Evolutionary conservation across 306 rosid species (phyloP), one percentile per base, ranked within the genome.

Genomic region (Casuarina cunninghamiana): DNA sequence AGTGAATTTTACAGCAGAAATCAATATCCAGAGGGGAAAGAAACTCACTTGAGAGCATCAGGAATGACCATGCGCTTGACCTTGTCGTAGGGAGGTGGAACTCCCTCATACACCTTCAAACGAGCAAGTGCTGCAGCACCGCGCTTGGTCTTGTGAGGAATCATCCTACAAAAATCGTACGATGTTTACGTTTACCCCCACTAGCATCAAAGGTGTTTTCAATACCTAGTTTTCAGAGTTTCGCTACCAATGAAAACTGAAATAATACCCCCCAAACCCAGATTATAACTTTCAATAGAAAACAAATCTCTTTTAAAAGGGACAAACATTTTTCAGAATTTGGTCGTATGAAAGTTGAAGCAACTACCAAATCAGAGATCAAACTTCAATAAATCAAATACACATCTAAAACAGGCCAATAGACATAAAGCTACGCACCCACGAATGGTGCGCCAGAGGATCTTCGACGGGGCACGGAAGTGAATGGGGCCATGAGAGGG

Each of bases 401-500:
- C 17, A 69, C 61, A 4, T 26, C 16, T 5, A 66, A 6, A 51
- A 77, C 11, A 38, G 8, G 19, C n/a, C 3, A 0, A 42, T n/a
- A 53, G 15, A n/a, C 1, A 60, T 3, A 57, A 2, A n/a, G 13
- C 13, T 37, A 78, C 81, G 32, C 43, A 89, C 96, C 97, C 97
- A 19, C 97, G 97, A 63, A 91, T 86, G 26, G 96, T 89, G 54
- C 97, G 90, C 97, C 97, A 91, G 70, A 91, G 84, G 78, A 91
- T 91, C 92, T 89, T 91, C 2, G 90, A 78, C 0, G 97, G 92
- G 16, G 97, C 92, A 3, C 92, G 89, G 69, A 91, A 91, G 41
- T 91, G 97, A 35, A 91, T 89, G 46, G 97, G 97, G 0, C 97
- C 97, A 32, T 91, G 93, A 21, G 97, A 91, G 0, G 93, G 97